Evolutionary conservation across 2,329 filamentous ascomycete genomes (phyloP).

Genomic region (Macroventuria anomochaeta): DNA sequence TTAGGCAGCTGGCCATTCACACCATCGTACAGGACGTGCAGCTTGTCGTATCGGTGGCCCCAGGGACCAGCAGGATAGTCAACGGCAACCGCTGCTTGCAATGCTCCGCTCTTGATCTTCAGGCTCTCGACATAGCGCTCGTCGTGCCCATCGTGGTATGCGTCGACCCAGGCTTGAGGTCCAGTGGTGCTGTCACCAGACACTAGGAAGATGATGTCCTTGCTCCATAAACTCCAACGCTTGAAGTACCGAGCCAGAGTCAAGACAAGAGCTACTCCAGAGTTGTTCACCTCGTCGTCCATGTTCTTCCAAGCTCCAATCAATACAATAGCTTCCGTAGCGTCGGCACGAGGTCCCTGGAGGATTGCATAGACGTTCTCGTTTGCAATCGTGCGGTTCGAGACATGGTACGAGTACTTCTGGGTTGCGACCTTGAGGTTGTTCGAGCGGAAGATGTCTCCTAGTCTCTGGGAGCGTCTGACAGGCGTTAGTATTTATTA

Average conservation of each 20-base stretch:
- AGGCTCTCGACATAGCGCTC: slow-evolving; percentile 73
- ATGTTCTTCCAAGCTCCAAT: slow-evolving; percentile 89
- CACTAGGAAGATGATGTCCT: slow-evolving; percentile 93
- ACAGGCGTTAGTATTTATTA: slow-evolving; percentile 20
- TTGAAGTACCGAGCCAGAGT: slow-evolving; percentile 95
- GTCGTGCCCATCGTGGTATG: slow-evolving; percentile 90
- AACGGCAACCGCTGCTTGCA: slow-evolving; percentile 91
- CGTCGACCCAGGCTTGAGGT: slow-evolving; percentile 95
- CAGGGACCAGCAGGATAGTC: slow-evolving; percentile 78
- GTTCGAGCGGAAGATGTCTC: slow-evolving; percentile 75
- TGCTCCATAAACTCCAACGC: slow-evolving; percentile 97
- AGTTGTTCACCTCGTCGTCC: slow-evolving; percentile 78
- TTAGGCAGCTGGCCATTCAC: slow-evolving; percentile 96
- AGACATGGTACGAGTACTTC: slow-evolving; percentile 82
- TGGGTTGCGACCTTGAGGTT: slow-evolving; percentile 89
- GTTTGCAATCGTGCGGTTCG: slow-evolving; percentile 74
- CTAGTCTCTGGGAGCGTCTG: slow-evolving; percentile 70
- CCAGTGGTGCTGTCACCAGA: slow-evolving; percentile 88
- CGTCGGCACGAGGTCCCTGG: slow-evolving; percentile 91
- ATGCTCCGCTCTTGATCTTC: slow-evolving; percentile 87
- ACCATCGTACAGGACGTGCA: slow-evolving; percentile 94
- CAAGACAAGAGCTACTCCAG: slow-evolving; percentile 84
- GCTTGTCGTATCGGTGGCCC: slow-evolving; percentile 80
- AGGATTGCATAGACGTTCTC: slow-evolving; percentile 95
- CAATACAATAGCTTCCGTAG: slow-evolving; percentile 94